Evolutionary conservation across 2,329 filamentous ascomycete species (phyloP), one percentile per base, ranked within the genome.

Genomic region (Fusarium tjaetaba): DNA sequence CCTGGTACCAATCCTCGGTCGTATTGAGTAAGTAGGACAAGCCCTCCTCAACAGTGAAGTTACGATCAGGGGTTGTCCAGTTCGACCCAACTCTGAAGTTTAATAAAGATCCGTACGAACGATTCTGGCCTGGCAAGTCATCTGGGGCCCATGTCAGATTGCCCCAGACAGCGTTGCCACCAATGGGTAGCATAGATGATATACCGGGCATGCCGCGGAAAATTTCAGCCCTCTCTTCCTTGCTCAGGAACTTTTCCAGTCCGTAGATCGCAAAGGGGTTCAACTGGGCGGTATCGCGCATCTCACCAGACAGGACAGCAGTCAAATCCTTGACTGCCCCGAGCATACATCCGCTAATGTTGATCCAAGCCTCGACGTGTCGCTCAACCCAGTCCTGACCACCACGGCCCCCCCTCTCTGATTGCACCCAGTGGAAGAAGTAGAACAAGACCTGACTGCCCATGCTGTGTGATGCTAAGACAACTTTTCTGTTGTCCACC

Each of bases 201-300:
- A 98, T 94, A 11, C 96, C 96, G 1, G 96, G 96, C 96, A 99
- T 98, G 49, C 95, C 94, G 59, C 96, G 91, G 85, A 99, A 97
- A 48, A 99, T 92, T 79, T 98, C 95, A 1, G 94, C 95, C 59
- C 96, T 90, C 81, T 99, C 96, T 73, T 95, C 92, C 77, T 93
- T 94, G 77, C 92, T 95, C 52, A 99, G 86, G 81, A 99, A 99
- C 80, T 96, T 97, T 82, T 99, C 96, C 15, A 99, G 88, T 1
- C 96, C 96, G 78, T 98, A 98, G 3, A 99, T 96, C 14, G 96
- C 96, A 81, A 98, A 97, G 5, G 96, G 90, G 78, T 98, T 98
- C 28, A 99, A 89, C 82, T 98, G 96, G 2, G 96, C 96, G 0
- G 96, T 99, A 79, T 99, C 96, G 75, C 96, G 94, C 96, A 99